phyloP scores from a whole-genome alignment of 2,329 filamentous ascomycete species.

The Triangularia verruculosa region DNA sequence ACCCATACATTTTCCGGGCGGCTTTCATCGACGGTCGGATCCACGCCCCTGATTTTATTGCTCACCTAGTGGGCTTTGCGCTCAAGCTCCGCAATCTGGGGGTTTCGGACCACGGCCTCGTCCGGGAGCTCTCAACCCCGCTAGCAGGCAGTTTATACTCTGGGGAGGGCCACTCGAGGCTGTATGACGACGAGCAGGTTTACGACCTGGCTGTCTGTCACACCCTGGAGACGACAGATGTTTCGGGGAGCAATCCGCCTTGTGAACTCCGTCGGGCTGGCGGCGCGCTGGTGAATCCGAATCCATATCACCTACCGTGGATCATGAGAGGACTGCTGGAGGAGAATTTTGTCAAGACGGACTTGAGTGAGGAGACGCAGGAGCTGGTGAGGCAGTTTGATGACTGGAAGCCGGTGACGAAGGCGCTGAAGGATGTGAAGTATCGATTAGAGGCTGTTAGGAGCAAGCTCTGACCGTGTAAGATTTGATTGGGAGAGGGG shows the following conservation, averaged over 20 bases:
- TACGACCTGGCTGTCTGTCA: conserved; percentile 77
- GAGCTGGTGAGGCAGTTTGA: conserved; percentile 86
- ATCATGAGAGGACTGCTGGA: conserved; percentile 91
- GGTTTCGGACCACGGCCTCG: conserved; percentile 86
- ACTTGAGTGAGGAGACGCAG: conserved; percentile 72
- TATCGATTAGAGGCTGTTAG: conserved; percentile 88
- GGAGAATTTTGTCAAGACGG: conserved; percentile 83
- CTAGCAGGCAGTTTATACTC: conserved; percentile 88
- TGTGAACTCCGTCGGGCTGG: conserved; percentile 48
- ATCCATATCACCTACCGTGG: conserved; percentile 91
- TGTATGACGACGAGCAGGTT: conserved; percentile 85
- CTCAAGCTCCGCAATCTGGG: conserved; percentile 93
- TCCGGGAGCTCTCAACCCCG: conserved; percentile 83
- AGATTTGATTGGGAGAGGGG: neutral
- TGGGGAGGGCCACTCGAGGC: conserved; percentile 87
- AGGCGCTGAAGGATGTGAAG: conserved; percentile 92
- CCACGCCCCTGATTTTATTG: conserved; percentile 90
- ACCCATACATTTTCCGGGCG: conserved; percentile 93
- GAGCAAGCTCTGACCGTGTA: conserved; percentile 64
- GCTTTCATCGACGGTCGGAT: conserved; percentile 92
- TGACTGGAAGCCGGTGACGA: conserved; percentile 85
- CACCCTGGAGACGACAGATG: conserved; percentile 66
- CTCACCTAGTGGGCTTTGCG: conserved; percentile 87
- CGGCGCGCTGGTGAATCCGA: conserved; percentile 50
- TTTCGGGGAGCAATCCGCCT: conserved; percentile 44